phyloP scores from a whole-genome alignment of 2,329 filamentous ascomycete species.

The Ciborinia camelliae region DNA sequence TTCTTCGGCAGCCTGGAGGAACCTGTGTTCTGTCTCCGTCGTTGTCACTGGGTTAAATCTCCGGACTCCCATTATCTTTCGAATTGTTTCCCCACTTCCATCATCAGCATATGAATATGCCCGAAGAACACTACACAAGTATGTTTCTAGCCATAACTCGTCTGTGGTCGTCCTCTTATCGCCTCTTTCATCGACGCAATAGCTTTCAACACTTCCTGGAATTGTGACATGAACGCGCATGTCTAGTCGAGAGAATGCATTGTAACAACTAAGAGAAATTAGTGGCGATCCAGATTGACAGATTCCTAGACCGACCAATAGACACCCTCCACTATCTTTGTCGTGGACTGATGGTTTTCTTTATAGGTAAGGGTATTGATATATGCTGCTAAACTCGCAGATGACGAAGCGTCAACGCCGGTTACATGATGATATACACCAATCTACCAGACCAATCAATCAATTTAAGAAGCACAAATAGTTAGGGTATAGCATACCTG shows the following conservation, averaged over 20 bases:
- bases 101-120: constrained; percentile 97
- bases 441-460: constrained; percentile 50
- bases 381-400: constrained; percentile 93
- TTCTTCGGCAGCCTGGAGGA: constrained; percentile 88
- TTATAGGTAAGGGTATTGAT: constrained; percentile 96
- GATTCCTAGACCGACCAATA: constrained; percentile 68
- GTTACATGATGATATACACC: constrained; percentile 98
- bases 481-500: constrained; percentile 45
- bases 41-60: constrained; percentile 97
- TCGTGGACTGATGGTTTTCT: constrained; percentile 70
- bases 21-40: constrained; percentile 96
- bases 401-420: constrained; percentile 94
- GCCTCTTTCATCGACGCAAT: constrained; percentile 94
- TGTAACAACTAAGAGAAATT: constrained; percentile 69
- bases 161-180: constrained; percentile 93
- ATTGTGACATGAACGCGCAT: constrained; percentile 99
- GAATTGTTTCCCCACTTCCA: constrained; percentile 88
- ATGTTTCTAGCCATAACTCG: constrained; percentile 94
- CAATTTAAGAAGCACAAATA: neutral
- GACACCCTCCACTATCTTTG: constrained; percentile 87
- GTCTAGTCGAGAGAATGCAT: constrained; percentile 95
- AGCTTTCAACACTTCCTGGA: constrained; percentile 92
- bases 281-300: constrained; percentile 33
- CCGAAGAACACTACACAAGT: constrained; percentile 88
- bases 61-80: constrained; percentile 95